Base-by-base conservation (phyloP, 768 basidiomycete species). In the Hypholoma sublateritium region DNA sequence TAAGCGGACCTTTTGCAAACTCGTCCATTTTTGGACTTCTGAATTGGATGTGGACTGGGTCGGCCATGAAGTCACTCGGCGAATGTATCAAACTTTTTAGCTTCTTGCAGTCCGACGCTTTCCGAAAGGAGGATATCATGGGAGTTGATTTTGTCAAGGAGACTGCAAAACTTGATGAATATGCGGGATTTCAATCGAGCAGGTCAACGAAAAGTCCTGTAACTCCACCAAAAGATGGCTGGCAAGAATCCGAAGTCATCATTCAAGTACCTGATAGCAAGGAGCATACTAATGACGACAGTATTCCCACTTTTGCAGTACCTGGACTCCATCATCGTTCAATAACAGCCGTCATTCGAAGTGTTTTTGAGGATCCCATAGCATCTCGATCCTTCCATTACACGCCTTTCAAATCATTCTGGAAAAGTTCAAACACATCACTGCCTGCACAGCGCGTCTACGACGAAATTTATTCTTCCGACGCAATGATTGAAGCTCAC, bases 321-420 rank as follows among this genome's bases (percentile, higher is more conserved):
- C 25, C 25, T 28, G 25, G 25, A 28, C 25, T 28, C 25, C 25
- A 28, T 28, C 24, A 49, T 51, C 7, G 56, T 21, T 11, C 59
- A 2, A 49, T 45, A 45, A 45, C 44, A 5, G 44, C 44, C 5
- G 44, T 45, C 44, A 45, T 45, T 45, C 44, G 19, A 7, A 45
- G 44, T 45, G 44, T 45, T 45, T 41, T 41, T 41, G 39, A 41
- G 39, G 39, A 41, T 11, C 39, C 39, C 25, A 28, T 7, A 3
- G 39, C 39, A 5, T 41, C 39, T 19, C 13, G 39, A 41, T 4
- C 56, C 0, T 69, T 69, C 46, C 70, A 75, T 48, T 58, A 63
- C 13, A 58, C 53, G 16, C 73, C 72, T 0, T 72, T 68, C 62
- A 59, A 62, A 32, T 59, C 59, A 4, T 67, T 65, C 35, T 69